Conservation (phyloP, 768 basidiomycete genomes). For the Mycena epipterygia region DNA sequence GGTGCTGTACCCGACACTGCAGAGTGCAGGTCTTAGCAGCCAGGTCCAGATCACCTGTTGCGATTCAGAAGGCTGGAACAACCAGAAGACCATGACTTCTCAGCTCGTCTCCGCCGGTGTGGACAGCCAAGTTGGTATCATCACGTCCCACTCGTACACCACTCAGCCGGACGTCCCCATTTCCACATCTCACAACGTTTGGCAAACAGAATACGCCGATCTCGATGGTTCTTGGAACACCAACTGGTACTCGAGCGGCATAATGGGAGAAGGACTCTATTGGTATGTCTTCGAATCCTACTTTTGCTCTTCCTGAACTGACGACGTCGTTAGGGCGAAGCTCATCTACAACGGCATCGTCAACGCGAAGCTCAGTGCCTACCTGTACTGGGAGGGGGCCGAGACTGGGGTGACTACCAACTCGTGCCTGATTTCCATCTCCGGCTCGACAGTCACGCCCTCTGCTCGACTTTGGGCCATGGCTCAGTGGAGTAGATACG, state of each 20-base stretch:
- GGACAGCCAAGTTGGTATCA: slow-evolving; percentile 22
- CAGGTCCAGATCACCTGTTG: slow-evolving; percentile 30
- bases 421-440: slow-evolving; percentile 7
- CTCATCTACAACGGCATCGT: slow-evolving; percentile 33
- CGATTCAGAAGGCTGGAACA: slow-evolving; percentile 29
- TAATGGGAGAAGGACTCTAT: slow-evolving; percentile 26
- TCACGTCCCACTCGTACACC: slow-evolving; percentile 27
- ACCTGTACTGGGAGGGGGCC: slow-evolving; percentile 31
- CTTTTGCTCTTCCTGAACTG: neutral
- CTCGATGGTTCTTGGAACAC: slow-evolving; percentile 28
- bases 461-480: slow-evolving; percentile 30
- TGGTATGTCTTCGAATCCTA: slow-evolving; percentile 11
- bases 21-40: slow-evolving; percentile 16
- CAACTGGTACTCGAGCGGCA: slow-evolving; percentile 20
- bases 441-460: slow-evolving; percentile 21
- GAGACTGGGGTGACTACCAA: slow-evolving; percentile 25
- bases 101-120: slow-evolving; percentile 29
- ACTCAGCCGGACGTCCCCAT: slow-evolving; percentile 20
- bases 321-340: slow-evolving; percentile 17
- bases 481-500: slow-evolving; percentile 30
- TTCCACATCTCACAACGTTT: slow-evolving; percentile 21
- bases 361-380: slow-evolving; percentile 26
- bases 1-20: slow-evolving; percentile 25
- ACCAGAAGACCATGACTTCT: slow-evolving; percentile 31
- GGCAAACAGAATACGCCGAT: slow-evolving; percentile 29